phyloP scores from a whole-genome alignment of 2,329 filamentous ascomycete genomes.

The Uncinocarpus reesii region DNA sequence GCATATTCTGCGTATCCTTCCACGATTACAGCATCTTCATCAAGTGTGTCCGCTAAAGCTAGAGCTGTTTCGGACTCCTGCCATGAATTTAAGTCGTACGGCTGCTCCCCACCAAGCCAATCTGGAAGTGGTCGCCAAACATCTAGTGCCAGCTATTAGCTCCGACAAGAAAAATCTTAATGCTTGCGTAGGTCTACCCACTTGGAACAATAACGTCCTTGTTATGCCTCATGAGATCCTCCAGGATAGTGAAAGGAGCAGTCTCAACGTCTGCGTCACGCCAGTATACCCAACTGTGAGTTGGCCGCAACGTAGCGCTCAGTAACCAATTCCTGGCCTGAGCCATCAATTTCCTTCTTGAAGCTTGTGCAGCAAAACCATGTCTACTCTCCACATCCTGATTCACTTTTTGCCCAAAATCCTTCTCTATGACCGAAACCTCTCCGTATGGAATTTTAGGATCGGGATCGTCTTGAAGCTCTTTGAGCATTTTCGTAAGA shows the following conservation, averaged over 20 bases:
- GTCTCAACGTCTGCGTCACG: slow-evolving; percentile 97
- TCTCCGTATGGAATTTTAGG: slow-evolving; percentile 80
- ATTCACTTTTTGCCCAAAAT: slow-evolving; percentile 95
- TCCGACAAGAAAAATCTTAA: not conserved
- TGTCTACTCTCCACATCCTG: slow-evolving; percentile 97
- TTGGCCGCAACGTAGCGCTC: slow-evolving; percentile 82
- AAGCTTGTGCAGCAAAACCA: slow-evolving; percentile 91
- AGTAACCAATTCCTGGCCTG: slow-evolving; percentile 95
- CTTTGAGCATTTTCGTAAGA: slow-evolving; percentile 63
- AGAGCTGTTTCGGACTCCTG: slow-evolving; percentile 97
- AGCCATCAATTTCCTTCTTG: slow-evolving; percentile 90
- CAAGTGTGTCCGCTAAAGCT: slow-evolving; percentile 82
- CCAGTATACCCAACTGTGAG: slow-evolving; percentile 99
- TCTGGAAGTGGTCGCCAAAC: slow-evolving; percentile 98
- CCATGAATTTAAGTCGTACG: slow-evolving; percentile 98
- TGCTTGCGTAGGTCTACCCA: slow-evolving; percentile 43
- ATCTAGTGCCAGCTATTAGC: slow-evolving; percentile 45
- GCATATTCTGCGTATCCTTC: slow-evolving; percentile 98
- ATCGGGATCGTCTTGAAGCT: slow-evolving; percentile 69
- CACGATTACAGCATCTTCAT: slow-evolving; percentile 97
- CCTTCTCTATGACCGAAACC: slow-evolving; percentile 95
- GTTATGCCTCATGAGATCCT: slow-evolving; percentile 97
- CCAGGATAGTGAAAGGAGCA: slow-evolving; percentile 88
- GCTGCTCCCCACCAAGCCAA: slow-evolving; percentile 96
- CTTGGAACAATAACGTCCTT: slow-evolving; percentile 98